Conservation (phyloP, 768 basidiomycete genomes). For the Xerocomellus intermedius region DNA sequence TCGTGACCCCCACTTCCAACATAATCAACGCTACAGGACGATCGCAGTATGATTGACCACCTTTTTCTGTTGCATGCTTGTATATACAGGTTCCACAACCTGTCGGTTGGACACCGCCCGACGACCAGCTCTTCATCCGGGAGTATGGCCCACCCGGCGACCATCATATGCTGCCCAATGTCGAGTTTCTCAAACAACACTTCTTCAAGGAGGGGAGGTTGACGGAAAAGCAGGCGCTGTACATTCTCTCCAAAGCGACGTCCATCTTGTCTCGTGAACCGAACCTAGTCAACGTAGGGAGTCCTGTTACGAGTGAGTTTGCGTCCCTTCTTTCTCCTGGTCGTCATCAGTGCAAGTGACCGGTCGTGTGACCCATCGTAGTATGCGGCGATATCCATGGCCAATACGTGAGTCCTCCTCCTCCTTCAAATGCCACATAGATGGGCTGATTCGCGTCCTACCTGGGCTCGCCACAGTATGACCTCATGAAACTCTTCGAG, state of each 20-base stretch:
- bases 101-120: slow-evolving; percentile 58
- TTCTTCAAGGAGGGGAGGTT: slow-evolving; percentile 85
- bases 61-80: slow-evolving; percentile 13
- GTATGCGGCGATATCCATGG: slow-evolving; percentile 98
- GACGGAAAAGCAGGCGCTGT: slow-evolving; percentile 81
- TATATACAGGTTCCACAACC: slow-evolving; percentile 65
- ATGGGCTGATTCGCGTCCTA: slow-evolving; percentile 1
- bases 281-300: slow-evolving; percentile 82
- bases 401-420: slow-evolving; percentile 81
- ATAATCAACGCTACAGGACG: slow-evolving; percentile 15
- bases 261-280: slow-evolving; percentile 70
- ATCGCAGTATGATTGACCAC: slow-evolving; percentile 29
- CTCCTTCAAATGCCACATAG: slow-evolving; percentile 49
- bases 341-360: slow-evolving; percentile 5
- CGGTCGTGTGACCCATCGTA: slow-evolving; percentile 30
- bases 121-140: slow-evolving; percentile 66
- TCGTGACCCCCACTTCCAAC: slow-evolving; percentile 9
- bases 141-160: slow-evolving; percentile 41
- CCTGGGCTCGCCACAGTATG: slow-evolving; percentile 59
- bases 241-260: slow-evolving; percentile 70
- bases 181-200: slow-evolving; percentile 80
- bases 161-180: slow-evolving; percentile 59
- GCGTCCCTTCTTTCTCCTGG: not conserved
- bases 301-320: slow-evolving; percentile 84
- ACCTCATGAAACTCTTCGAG: slow-evolving; percentile 97